Evolutionary conservation across 768 basidiomycete genomes (phyloP).

Genomic region (Tricholoma flavovirens): DNA sequence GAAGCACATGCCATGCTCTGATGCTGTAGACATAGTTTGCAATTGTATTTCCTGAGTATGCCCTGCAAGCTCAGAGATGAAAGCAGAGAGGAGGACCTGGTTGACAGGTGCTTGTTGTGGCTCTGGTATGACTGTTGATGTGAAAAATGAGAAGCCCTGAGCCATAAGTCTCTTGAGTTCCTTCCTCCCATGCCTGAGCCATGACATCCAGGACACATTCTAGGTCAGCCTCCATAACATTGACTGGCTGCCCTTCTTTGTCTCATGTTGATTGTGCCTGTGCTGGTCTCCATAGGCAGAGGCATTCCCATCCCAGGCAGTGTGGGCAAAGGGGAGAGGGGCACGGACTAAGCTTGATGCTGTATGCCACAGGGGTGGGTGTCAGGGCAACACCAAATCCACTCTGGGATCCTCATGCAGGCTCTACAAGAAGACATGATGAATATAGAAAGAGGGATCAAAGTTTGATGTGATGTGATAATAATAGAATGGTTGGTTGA

Average conservation of each 20-base stretch:
- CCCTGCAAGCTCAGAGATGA: background rate
- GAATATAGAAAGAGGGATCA: no score
- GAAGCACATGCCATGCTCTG: no score
- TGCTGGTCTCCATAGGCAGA: constrained; percentile 19
- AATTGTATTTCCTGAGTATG: background rate
- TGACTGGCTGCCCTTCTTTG: background rate
- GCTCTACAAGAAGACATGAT: no score
- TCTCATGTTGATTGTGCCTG: background rate
- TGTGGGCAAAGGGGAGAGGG: no score
- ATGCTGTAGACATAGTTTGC: background rate
- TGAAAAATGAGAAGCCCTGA: constrained; percentile 26
- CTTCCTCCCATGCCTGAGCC: background rate
- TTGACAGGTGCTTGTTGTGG: constrained; percentile 16
- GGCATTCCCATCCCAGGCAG: constrained; percentile 16
- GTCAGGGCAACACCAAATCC: no score
- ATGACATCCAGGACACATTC: background rate
- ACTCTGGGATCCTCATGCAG: no score
- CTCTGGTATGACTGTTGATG: constrained; percentile 27
- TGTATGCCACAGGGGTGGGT: no score
- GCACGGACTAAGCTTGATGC: no score
- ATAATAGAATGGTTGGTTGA: no score
- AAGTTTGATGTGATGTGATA: no score
- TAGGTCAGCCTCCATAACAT: background rate
- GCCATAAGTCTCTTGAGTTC: constrained; percentile 22
- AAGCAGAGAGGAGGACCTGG: constrained; percentile 16